Percentiles rank a stretch among this genome's conserved stretches.
Conservation (phyloP, 164 flowering plant genomes). For the Tetrastigma voinierianum region DNA sequence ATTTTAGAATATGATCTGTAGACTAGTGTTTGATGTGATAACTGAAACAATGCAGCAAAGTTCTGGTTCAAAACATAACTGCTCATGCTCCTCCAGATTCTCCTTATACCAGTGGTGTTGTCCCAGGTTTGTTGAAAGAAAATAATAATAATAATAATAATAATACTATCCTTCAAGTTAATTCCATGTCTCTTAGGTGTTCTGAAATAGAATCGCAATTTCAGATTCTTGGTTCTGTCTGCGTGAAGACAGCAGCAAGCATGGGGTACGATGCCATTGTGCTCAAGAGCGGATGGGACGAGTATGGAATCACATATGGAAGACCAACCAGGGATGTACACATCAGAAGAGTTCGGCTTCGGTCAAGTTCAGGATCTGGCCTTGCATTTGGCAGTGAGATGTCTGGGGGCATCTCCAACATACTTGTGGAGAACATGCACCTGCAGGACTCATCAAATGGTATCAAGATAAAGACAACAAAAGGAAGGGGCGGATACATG, state of each 20-base stretch:
- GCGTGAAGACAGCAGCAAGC: slow-evolving; percentile 63
- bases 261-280: slow-evolving; percentile 60
- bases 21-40: background rate
- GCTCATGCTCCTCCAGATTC: slow-evolving; percentile 51
- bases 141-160: no score
- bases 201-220: background rate
- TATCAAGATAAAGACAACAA: slow-evolving; percentile 44
- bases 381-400: slow-evolving; percentile 72
- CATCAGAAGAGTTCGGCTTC: slow-evolving; percentile 38
- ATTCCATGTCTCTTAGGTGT: no score
- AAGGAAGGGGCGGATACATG: slow-evolving; percentile 65
- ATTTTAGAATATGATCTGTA: background rate
- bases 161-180: no score
- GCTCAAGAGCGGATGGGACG: slow-evolving; percentile 85
- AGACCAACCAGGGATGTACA: slow-evolving; percentile 51
- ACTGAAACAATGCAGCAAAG: slow-evolving; percentile 48
- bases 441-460: slow-evolving; percentile 43
- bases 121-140: slow-evolving; percentile 49
- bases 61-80: slow-evolving; percentile 53
- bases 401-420: slow-evolving; percentile 73
- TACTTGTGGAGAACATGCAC: slow-evolving; percentile 38
- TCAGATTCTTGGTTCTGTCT: slow-evolving; percentile 62
- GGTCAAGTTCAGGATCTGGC: slow-evolving; percentile 48
- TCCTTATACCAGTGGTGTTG: slow-evolving; percentile 61
- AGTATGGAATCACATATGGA: slow-evolving; percentile 63